Conservation (phyloP, 1,284 basidiomycete genomes). For the Cryptococcus amylolentus region DNA sequence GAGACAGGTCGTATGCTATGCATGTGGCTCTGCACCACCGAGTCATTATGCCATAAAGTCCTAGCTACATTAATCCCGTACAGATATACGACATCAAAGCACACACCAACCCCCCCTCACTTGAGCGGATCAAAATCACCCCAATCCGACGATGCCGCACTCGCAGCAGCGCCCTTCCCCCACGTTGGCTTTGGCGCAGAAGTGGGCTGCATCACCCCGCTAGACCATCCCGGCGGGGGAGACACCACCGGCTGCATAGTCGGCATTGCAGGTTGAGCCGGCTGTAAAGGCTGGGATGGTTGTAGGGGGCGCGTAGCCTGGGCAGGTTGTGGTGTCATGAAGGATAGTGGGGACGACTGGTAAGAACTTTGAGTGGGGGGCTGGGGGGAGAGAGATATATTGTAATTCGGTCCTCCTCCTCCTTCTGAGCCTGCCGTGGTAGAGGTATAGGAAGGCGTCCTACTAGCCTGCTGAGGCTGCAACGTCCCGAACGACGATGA, state of each 20-base stretch:
- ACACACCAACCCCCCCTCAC: slow-evolving; percentile 4
- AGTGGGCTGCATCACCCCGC: slow-evolving; percentile 44
- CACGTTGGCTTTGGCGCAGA: slow-evolving; percentile 30
- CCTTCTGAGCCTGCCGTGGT: slow-evolving; percentile 4
- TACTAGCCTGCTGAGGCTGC: slow-evolving; percentile 12
- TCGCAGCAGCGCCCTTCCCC: slow-evolving; percentile 14
- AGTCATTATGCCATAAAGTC: too few species aligned
- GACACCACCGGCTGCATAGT: slow-evolving; percentile 9
- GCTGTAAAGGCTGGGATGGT: slow-evolving; percentile 2
- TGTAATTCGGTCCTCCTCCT: slow-evolving; percentile 40
- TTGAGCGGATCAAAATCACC: slow-evolving; percentile 48
- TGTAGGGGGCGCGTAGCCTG: not conserved
- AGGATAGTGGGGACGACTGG: slow-evolving; percentile 10
- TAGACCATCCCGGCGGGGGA: slow-evolving; percentile 42
- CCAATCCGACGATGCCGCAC: slow-evolving; percentile 34
- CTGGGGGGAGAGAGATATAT: slow-evolving; percentile 37
- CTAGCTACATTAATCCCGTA: too few species aligned
- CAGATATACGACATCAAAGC: not conserved
- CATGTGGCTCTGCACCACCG: too few species aligned
- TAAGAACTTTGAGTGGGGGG: slow-evolving; percentile 11
- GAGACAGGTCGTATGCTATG: too few species aligned
- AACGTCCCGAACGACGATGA: slow-evolving; percentile 10
- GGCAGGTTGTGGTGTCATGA: slow-evolving; percentile 12
- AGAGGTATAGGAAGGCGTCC: not conserved
- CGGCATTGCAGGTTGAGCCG: slow-evolving; percentile 2